phyloP scores from a whole-genome alignment of 371 early-diverging fungal species.

The Chytridium lagenaria region DNA sequence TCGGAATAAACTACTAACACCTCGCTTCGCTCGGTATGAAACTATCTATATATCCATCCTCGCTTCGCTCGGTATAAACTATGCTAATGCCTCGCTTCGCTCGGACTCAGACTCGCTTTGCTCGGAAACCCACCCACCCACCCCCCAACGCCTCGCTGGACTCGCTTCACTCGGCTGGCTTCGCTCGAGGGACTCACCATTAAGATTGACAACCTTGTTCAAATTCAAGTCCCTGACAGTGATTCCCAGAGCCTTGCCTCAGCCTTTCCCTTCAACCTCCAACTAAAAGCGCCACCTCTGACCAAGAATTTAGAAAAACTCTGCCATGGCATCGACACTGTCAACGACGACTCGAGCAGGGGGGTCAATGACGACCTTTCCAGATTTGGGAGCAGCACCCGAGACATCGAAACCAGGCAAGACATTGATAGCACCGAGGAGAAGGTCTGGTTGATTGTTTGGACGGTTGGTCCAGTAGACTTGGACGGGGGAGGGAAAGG shows the following conservation, averaged over 20 bases:
- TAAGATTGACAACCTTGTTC: conserved; percentile 24
- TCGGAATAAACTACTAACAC: no score
- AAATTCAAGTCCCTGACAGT: conserved; percentile 25
- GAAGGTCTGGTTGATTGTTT: conserved; percentile 27
- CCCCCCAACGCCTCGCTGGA: no score
- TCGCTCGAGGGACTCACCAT: no score
- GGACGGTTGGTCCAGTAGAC: conserved; percentile 55
- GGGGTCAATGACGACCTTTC: conserved; percentile 6
- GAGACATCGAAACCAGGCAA: conserved; percentile 20
- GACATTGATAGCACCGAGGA: conserved; percentile 17
- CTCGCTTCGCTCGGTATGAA: no score
- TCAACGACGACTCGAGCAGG: conserved; percentile 1
- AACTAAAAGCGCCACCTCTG: conserved; percentile 6
- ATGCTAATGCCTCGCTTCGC: no score
- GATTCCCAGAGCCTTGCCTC: conserved; percentile 26
- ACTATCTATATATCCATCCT: no score
- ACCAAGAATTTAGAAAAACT: conserved; percentile 26
- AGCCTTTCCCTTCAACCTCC: conserved; percentile 22
- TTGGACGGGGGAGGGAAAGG: conserved; percentile 59
- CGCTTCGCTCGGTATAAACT: no score
- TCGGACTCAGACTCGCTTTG: no score
- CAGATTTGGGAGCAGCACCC: conserved; percentile 22
- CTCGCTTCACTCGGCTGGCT: no score
- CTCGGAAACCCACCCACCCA: no score
- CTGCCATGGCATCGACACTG: conserved; percentile 13